Percentiles rank a stretch among this genome's conserved stretches.
Conservation (phyloP, 768 basidiomycete genomes). For the Termitomyces sp. region DNA sequence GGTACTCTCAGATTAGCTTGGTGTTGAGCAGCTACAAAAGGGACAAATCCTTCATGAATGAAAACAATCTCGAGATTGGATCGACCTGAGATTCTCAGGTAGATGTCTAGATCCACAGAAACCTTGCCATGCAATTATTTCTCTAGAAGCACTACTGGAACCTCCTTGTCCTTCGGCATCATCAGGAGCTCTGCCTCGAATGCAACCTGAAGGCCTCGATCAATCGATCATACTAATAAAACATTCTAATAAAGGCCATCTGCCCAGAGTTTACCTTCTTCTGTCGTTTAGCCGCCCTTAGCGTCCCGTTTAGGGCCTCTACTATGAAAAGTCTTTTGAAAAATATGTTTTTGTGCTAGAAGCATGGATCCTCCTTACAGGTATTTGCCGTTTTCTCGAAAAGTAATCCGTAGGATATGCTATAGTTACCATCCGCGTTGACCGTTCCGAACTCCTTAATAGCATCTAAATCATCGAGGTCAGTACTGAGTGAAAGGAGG, state of each 20-base stretch:
- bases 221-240: neutral
- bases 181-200: constrained; percentile 43
- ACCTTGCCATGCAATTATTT: constrained; percentile 3
- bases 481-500: neutral
- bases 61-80: neutral
- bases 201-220: constrained; percentile 24
- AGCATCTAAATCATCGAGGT: neutral
- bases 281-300: constrained; percentile 40
- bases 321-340: constrained; percentile 20
- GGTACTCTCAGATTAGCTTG: neutral
- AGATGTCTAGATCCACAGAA: neutral
- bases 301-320: constrained; percentile 44
- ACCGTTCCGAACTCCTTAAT: constrained; percentile 36
- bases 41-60: neutral
- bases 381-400: constrained; percentile 45
- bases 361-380: constrained; percentile 21
- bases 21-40: neutral
- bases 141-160: constrained; percentile 35
- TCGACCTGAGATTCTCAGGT: too few species aligned
- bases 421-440: constrained; percentile 32
- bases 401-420: constrained; percentile 35
- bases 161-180: constrained; percentile 47
- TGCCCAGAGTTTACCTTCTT: constrained; percentile 29
- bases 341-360: neutral
- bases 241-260: neutral